Evolutionary conservation across 495 filamentous ascomycete species (phyloP).

Genomic region (Talaromyces wortmannii): DNA sequence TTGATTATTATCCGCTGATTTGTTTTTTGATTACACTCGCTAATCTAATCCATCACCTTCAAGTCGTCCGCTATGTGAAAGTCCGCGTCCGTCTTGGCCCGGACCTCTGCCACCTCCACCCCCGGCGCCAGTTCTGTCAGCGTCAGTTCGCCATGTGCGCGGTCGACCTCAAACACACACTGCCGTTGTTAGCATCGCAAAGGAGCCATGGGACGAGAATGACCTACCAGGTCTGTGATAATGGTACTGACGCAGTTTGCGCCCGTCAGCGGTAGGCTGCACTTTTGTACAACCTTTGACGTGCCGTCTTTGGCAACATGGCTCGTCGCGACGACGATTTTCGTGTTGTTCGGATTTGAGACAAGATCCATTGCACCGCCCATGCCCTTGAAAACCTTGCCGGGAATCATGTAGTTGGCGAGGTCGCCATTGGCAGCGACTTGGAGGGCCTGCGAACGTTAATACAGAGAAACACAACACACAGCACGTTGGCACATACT

Average conservation of each 20-base stretch:
- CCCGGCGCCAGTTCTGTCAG: slow-evolving; percentile 80
- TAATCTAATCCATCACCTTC: slow-evolving; percentile 63
- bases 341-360: slow-evolving; percentile 73
- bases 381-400: slow-evolving; percentile 87
- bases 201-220: slow-evolving; percentile 5
- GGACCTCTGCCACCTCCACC: slow-evolving; percentile 79
- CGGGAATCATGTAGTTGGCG: slow-evolving; percentile 88
- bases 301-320: slow-evolving; percentile 86
- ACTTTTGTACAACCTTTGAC: slow-evolving; percentile 80
- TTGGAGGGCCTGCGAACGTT: slow-evolving; percentile 59
- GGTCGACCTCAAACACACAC: slow-evolving; percentile 84
- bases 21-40: not conserved
- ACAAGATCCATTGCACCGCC: slow-evolving; percentile 96
- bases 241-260: slow-evolving; percentile 80
- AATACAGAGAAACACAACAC: not conserved
- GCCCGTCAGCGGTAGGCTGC: slow-evolving; percentile 80
- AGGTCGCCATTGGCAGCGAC: slow-evolving; percentile 76
- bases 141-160: slow-evolving; percentile 62
- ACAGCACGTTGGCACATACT: slow-evolving; percentile 12
- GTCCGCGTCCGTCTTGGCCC: slow-evolving; percentile 74
- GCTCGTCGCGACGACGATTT: slow-evolving; percentile 90
- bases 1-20: not conserved
- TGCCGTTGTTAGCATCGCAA: slow-evolving; percentile 6
- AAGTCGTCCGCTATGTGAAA: slow-evolving; percentile 67
- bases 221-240: slow-evolving; percentile 79